Percentiles rank a stretch among this genome's conserved stretches.
These are phyloP conservation scores for Ophiostoma novo-ulmi DNA, from an alignment of 2,329 filamentous ascomycete species.

Conservation along the genomic window DNA sequence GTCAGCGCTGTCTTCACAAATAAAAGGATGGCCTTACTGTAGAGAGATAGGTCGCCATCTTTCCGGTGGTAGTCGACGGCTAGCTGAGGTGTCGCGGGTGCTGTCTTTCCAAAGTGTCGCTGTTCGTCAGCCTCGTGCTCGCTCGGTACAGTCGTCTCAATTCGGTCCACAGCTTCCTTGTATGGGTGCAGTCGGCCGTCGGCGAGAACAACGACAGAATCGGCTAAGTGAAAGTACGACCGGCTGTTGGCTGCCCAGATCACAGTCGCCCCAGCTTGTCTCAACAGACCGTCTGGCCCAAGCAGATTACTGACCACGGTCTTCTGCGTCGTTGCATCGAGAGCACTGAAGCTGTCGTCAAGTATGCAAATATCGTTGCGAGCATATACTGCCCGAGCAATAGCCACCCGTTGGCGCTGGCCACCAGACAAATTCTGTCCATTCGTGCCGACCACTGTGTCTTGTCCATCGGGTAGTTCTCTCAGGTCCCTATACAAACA, in stretches of 20 bases:
- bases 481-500: no score
- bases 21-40: constrained; percentile 32
- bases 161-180: background rate
- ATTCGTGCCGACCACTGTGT: constrained; percentile 27
- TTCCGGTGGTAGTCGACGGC: constrained; percentile 25
- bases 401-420: constrained; percentile 34
- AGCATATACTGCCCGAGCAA: constrained; percentile 37
- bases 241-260: background rate
- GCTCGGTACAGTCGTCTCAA: no score
- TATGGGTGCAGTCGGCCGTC: background rate
- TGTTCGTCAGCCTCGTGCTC: no score
- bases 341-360: constrained; percentile 37
- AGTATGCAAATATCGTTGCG: constrained; percentile 32
- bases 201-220: no score
- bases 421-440: constrained; percentile 33
- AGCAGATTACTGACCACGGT: constrained; percentile 34
- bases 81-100: constrained; percentile 21
- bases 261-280: background rate
- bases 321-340: constrained; percentile 36
- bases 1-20: no score
- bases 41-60: constrained; percentile 37
- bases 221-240: background rate
- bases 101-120: no score
- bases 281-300: constrained; percentile 29
- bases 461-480: constrained; percentile 28